A percentile compares a stretch with the other conserved stretches of the same genome.
These are phyloP conservation scores for Nigrospora sphaerica DNA, from an alignment of 2,329 filamentous ascomycete genomes.

Conservation along the genomic window DNA sequence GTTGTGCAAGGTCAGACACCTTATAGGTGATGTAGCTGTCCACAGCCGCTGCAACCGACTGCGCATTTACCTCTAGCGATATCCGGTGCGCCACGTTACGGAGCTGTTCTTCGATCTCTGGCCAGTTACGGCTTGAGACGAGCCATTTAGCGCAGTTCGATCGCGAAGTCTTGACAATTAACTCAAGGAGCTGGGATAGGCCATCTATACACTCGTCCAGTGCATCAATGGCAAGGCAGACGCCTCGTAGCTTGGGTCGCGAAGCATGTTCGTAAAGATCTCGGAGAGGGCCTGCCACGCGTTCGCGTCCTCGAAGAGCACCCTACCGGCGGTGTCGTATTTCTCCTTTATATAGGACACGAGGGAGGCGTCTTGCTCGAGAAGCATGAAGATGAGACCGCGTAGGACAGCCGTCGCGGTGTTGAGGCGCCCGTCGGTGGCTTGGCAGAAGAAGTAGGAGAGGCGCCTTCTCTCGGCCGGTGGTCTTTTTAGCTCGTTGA, in stretches of 20 bases:
- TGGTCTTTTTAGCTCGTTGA: too few relatives aligned
- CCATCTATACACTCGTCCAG: slow-evolving; percentile 35
- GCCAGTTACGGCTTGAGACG: slow-evolving; percentile 33
- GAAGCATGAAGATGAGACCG: too few relatives aligned
- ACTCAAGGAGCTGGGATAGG: slow-evolving; percentile 21
- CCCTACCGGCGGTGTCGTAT: too few relatives aligned
- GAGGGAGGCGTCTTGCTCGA: too few relatives aligned
- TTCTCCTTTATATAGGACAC: too few relatives aligned
- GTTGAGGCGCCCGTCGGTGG: too few relatives aligned
- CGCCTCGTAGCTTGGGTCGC: slow-evolving; percentile 21
- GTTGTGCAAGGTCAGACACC: slow-evolving; percentile 9
- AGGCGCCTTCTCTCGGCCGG: too few relatives aligned
- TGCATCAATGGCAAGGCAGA: slow-evolving; percentile 35
- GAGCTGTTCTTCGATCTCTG: slow-evolving; percentile 25
- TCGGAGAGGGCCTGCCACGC: slow-evolving; percentile 26
- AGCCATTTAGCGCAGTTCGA: slow-evolving; percentile 29
- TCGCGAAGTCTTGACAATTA: slow-evolving; percentile 22
- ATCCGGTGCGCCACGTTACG: slow-evolving; percentile 13
- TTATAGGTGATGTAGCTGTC: slow-evolving; percentile 26
- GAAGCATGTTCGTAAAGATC: slow-evolving; percentile 32
- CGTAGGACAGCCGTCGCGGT: too few relatives aligned
- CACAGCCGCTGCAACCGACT: slow-evolving; percentile 26
- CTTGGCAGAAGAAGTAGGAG: too few relatives aligned
- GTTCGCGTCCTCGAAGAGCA: too few relatives aligned
- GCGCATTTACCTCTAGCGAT: slow-evolving; percentile 27